Conservation (phyloP, 208 protist species). For the Herpetomonas muscarum region DNA sequence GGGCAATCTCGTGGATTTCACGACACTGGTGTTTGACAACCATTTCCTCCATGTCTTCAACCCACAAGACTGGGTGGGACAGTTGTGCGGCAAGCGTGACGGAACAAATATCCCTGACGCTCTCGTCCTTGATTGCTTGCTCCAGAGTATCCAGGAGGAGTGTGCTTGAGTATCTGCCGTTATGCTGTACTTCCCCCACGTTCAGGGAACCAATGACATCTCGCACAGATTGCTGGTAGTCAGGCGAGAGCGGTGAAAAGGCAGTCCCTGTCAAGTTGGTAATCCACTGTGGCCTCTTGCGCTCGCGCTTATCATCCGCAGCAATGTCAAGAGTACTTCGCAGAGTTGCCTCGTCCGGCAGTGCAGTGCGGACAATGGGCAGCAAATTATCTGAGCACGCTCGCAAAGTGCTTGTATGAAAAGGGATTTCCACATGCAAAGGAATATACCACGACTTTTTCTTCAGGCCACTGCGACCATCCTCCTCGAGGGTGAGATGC, state of each 20-base stretch:
- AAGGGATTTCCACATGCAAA: conserved; percentile 71
- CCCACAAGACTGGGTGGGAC: conserved; percentile 81
- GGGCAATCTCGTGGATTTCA: conserved; percentile 61
- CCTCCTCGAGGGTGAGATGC: conserved; percentile 75
- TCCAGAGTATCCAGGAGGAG: conserved; percentile 43
- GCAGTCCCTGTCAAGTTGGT: conserved; percentile 76
- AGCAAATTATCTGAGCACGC: conserved; percentile 65
- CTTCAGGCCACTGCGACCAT: conserved; percentile 83
- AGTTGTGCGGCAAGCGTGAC: conserved; percentile 72
- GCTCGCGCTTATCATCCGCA: background rate
- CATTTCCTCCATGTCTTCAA: conserved; percentile 67
- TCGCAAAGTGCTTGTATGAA: conserved; percentile 74
- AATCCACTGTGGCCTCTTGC: conserved; percentile 48
- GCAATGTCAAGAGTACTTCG: conserved; percentile 48
- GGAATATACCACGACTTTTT: conserved; percentile 89
- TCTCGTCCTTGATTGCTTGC: conserved; percentile 26
- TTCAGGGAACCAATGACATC: conserved; percentile 57
- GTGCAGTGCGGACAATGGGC: conserved; percentile 52
- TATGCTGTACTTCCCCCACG: conserved; percentile 76
- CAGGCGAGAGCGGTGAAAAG: conserved; percentile 53
- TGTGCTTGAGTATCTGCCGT: conserved; percentile 55
- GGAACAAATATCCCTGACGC: conserved; percentile 67
- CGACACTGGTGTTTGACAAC: conserved; percentile 31
- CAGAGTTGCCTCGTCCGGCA: conserved; percentile 60
- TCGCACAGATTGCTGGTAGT: conserved; percentile 42